Percentiles rank a stretch among this genome's conserved stretches.
Conservation (phyloP, 2,329 filamentous ascomycete genomes). For the Penicillium polonicum region DNA sequence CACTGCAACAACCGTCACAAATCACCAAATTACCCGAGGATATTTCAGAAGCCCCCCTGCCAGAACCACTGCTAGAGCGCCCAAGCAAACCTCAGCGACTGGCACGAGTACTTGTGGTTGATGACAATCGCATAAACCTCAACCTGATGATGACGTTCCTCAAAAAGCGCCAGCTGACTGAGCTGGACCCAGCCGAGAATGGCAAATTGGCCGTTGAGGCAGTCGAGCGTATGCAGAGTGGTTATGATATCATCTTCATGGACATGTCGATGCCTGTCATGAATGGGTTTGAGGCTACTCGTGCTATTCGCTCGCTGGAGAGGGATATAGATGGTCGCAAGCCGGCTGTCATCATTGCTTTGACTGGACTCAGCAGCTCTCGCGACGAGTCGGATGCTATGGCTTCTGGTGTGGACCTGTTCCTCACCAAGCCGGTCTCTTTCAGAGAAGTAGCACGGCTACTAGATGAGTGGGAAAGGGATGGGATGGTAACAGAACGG, state of each 20-base stretch:
- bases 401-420: constrained; percentile 46
- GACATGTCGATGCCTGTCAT: constrained; percentile 51
- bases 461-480: constrained; percentile 35
- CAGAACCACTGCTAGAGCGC: constrained; percentile 15
- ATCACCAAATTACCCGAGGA: constrained; percentile 8
- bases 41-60: constrained; percentile 13
- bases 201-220: constrained; percentile 46
- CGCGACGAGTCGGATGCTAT: constrained; percentile 46
- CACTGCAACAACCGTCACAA: constrained; percentile 6
- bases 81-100: constrained; percentile 8
- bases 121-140: constrained; percentile 49
- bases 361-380: constrained; percentile 47
- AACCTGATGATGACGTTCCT: constrained; percentile 46
- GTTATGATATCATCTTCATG: constrained; percentile 50
- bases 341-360: constrained; percentile 44
- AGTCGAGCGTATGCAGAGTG: constrained; percentile 31
- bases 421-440: constrained; percentile 49
- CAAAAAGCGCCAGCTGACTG: constrained; percentile 38
- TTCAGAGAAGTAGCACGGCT: constrained; percentile 46
- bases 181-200: constrained; percentile 43
- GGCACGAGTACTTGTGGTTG: constrained; percentile 43
- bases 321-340: constrained; percentile 33
- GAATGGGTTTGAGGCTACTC: constrained; percentile 50
- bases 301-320: constrained; percentile 46
- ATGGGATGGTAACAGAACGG: constrained; percentile 15